phyloP scores from a whole-genome alignment of 1,284 basidiomycete genomes.

The Tilletia caries region DNA sequence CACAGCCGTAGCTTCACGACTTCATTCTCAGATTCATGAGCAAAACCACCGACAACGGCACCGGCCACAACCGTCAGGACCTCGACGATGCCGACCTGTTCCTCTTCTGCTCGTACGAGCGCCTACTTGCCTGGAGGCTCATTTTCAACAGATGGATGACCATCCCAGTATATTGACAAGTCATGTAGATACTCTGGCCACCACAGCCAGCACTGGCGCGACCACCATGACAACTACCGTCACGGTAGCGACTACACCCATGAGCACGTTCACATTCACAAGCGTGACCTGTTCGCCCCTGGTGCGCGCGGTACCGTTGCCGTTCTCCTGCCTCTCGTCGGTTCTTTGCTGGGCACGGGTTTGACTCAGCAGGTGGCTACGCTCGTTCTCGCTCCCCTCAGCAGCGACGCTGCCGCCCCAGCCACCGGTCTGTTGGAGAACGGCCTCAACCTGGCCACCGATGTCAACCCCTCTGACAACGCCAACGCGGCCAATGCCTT shows the following conservation, averaged over 20 bases:
- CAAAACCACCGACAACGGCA: no score
- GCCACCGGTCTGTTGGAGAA: background rate
- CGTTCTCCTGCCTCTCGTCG: background rate
- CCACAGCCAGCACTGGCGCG: constrained; percentile 1
- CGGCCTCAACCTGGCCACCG: background rate
- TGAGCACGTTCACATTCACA: background rate
- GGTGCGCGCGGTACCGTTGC: background rate
- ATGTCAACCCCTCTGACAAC: background rate
- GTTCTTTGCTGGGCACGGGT: background rate
- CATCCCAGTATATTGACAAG: no score
- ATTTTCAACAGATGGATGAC: no score
- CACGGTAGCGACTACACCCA: background rate
- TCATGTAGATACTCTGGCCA: background rate
- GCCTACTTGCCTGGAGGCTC: no score
- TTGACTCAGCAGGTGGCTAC: constrained; percentile 2
- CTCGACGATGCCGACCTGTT: no score
- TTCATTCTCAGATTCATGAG: no score
- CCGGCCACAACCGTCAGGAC: no score
- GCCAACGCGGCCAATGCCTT: background rate
- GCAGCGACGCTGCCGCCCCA: background rate
- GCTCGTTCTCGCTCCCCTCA: constrained; percentile 3
- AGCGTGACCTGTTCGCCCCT: constrained; percentile 2
- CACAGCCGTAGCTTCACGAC: no score
- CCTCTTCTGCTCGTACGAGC: no score
- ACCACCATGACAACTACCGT: background rate